A percentile compares a stretch with the other conserved stretches of the same genome.
These are phyloP conservation scores for Suaeda aralocaspica DNA, from an alignment of 148 eudicot genomes.

Conservation along the genomic window DNA sequence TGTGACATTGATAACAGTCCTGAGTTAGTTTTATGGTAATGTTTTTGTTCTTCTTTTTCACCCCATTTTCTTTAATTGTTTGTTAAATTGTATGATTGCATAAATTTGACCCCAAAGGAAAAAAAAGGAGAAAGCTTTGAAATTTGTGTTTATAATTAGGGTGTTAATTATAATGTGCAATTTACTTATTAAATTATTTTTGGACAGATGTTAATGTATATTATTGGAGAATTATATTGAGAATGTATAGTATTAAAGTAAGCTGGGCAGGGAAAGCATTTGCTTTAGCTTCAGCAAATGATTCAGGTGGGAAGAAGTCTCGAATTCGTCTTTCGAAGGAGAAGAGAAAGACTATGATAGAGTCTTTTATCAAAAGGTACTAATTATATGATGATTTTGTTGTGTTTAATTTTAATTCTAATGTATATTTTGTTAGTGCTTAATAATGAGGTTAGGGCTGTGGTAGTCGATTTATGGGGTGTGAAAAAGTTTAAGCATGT, in stretches of 20 bases:
- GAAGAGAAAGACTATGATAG: constrained; percentile 80
- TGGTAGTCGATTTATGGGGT: no score
- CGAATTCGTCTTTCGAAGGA: constrained; percentile 83
- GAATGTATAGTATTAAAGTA: constrained; percentile 63
- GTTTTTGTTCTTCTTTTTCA: no score
- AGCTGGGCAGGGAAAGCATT: constrained; percentile 75
- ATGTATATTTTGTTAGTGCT: background rate
- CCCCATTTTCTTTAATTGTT: background rate
- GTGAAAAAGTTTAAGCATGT: no score
- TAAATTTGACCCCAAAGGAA: no score
- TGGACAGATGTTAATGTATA: constrained; percentile 21
- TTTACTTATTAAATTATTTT: background rate
- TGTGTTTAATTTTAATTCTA: background rate
- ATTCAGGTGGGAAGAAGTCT: constrained; percentile 57
- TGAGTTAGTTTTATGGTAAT: no score
- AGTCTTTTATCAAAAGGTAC: constrained; percentile 82
- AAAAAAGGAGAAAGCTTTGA: background rate
- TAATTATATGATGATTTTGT: background rate
- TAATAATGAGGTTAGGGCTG: no score
- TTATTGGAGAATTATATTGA: constrained; percentile 11
- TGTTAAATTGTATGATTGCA: background rate
- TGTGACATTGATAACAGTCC: no score
- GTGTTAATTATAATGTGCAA: background rate
- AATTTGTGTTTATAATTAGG: background rate
- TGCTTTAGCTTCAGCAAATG: constrained; percentile 59